These are phyloP conservation scores for Marasmius tenuissimus DNA, from an alignment of 1,284 basidiomycete genomes.

Conservation along the genomic window DNA sequence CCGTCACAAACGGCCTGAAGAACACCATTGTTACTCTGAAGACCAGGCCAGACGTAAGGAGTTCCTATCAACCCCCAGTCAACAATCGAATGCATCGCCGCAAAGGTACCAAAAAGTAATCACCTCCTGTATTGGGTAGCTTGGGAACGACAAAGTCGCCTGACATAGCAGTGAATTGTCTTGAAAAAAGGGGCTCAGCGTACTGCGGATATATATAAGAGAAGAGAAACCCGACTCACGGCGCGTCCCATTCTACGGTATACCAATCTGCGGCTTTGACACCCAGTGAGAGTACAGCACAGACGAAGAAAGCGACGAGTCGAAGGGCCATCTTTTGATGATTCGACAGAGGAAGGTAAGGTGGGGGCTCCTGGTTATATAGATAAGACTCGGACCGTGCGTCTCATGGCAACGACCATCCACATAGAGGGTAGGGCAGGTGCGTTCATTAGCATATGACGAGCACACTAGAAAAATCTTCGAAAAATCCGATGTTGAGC, in stretches of 20 bases:
- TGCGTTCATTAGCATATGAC: too few species aligned
- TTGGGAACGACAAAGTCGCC: conserved; percentile 28
- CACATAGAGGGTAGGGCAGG: too few species aligned
- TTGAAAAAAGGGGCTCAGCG: background rate
- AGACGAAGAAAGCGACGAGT: background rate
- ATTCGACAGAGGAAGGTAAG: background rate
- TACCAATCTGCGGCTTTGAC: conserved; percentile 25
- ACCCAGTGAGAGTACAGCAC: background rate
- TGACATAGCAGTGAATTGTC: conserved; percentile 29
- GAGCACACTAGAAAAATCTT: too few species aligned
- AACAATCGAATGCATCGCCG: background rate
- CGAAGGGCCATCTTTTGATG: background rate
- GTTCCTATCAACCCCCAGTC: conserved; percentile 3
- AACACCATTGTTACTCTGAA: conserved; percentile 30
- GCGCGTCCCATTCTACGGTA: conserved; percentile 32
- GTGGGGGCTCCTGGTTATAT: background rate
- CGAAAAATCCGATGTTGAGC: too few species aligned
- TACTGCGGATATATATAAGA: background rate
- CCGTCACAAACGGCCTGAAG: conserved; percentile 32
- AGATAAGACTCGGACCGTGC: background rate
- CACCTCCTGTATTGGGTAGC: conserved; percentile 20
- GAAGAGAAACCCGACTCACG: conserved; percentile 7
- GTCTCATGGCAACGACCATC: too few species aligned
- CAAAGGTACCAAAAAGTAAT: background rate
- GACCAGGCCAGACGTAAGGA: conserved; percentile 32